These are phyloP conservation scores for Urtica urens DNA, from an alignment of 306 rosid genomes.

Conservation along the genomic window DNA sequence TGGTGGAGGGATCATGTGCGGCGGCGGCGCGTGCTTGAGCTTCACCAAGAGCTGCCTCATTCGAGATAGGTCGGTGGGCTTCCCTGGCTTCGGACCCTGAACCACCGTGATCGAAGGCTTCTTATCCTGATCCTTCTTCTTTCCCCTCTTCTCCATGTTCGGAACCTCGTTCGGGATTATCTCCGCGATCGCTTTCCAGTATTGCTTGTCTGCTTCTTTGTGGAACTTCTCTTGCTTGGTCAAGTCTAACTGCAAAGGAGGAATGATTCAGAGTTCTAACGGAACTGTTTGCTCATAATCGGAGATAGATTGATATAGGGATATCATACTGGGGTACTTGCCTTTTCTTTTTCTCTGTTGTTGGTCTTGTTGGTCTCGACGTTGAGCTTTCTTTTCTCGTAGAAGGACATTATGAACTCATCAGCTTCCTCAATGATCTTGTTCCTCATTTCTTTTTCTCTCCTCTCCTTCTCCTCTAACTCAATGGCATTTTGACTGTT, in stretches of 20 bases:
- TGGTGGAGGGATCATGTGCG: conserved; percentile 96
- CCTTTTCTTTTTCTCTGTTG: conserved; percentile 97
- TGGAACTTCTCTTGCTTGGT: conserved; percentile 94
- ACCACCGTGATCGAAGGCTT: conserved; percentile 73
- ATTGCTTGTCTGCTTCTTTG: conserved; percentile 90
- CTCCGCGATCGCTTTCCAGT: conserved; percentile 94
- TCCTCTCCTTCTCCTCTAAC: conserved; percentile 91
- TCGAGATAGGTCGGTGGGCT: conserved; percentile 89
- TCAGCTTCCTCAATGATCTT: conserved; percentile 93
- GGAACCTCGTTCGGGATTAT: conserved; percentile 92
- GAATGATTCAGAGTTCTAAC: conserved; percentile 8
- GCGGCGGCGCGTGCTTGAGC: conserved; percentile 96
- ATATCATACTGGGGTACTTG: conserved; percentile 6
- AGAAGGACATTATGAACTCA: conserved; percentile 63
- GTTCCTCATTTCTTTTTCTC: conserved; percentile 80
- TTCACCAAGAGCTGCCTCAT: conserved; percentile 80
- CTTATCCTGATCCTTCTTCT: conserved; percentile 96
- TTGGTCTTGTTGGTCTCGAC: conserved; percentile 74
- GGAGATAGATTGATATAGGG: neutral
- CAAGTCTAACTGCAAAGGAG: conserved; percentile 44
- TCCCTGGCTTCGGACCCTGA: conserved; percentile 99
- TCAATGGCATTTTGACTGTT: conserved; percentile 72
- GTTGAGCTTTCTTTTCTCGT: conserved; percentile 89
- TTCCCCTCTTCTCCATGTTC: conserved; percentile 80
- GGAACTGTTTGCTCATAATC: too few relatives aligned